Evolutionary conservation across 106 monocot genomes (phyloP).

Genomic region (Apostasia ramifera): DNA sequence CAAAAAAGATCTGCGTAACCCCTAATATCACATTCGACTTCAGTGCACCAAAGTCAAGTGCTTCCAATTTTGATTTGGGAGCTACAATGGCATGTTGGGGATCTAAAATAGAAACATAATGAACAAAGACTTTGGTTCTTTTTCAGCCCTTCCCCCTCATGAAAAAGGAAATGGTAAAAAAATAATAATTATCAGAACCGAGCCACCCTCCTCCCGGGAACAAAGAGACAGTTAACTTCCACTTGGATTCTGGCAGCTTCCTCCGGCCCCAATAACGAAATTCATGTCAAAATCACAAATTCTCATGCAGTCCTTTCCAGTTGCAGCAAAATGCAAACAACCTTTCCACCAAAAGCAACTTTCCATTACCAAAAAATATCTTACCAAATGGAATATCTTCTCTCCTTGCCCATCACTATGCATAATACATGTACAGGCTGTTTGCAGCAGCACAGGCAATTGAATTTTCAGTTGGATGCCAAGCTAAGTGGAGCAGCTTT

Average conservation of each 20-base stretch:
- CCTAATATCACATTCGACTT: too few species aligned
- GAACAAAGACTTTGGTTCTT: not conserved
- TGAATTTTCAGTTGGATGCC: constrained; percentile 58
- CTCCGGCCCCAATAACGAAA: not conserved
- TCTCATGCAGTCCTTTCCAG: constrained; percentile 4
- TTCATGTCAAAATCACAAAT: not conserved
- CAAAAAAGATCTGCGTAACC: too few species aligned
- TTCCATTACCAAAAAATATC: not conserved
- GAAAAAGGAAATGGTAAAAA: not conserved
- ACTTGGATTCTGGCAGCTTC: constrained; percentile 3
- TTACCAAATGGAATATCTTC: too few species aligned
- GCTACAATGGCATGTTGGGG: not conserved
- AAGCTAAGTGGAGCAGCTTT: constrained; percentile 59
- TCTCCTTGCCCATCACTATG: constrained; percentile 1
- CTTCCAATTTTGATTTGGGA: not conserved
- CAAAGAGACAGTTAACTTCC: constrained; percentile 8
- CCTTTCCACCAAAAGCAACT: too few species aligned
- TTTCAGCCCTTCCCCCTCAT: not conserved
- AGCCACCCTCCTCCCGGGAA: constrained; percentile 7
- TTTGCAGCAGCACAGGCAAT: constrained; percentile 62
- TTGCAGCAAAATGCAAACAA: not conserved
- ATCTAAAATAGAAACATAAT: not conserved
- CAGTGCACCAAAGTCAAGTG: too few species aligned
- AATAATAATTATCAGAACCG: constrained; percentile 9
- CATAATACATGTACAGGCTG: constrained; percentile 70